Conservation (phyloP, 2,329 filamentous ascomycete species). For the Microdochium trichocladiopsis region DNA sequence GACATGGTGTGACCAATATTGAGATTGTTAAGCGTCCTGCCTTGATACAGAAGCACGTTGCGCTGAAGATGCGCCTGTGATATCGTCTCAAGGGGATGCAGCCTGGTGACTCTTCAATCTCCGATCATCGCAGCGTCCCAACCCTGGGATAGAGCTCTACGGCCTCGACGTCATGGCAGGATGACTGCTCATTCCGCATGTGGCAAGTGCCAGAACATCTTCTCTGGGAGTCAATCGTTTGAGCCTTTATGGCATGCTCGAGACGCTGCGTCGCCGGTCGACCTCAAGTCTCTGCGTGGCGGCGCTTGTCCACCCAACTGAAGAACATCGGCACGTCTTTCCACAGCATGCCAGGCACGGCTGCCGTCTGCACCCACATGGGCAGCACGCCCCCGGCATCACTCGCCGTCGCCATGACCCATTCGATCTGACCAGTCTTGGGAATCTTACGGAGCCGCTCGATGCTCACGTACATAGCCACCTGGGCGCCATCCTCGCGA, state of each 20-base stretch:
- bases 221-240: too few relatives aligned
- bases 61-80: background rate
- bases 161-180: too few relatives aligned
- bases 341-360: constrained; percentile 53
- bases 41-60: too few relatives aligned
- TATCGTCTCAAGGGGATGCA: background rate
- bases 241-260: background rate
- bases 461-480: constrained; percentile 57
- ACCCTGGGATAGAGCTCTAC: too few relatives aligned
- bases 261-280: constrained; percentile 7
- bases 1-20: too few relatives aligned
- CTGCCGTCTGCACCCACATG: constrained; percentile 56
- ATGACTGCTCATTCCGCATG: too few relatives aligned
- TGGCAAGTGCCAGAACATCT: too few relatives aligned
- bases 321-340: constrained; percentile 69
- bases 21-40: too few relatives aligned
- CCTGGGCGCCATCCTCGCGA: constrained; percentile 38
- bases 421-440: constrained; percentile 47
- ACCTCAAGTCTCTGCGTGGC: too few relatives aligned
- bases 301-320: constrained; percentile 47
- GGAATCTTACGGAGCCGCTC: constrained; percentile 49
- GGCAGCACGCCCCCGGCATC: constrained; percentile 64
- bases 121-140: background rate
- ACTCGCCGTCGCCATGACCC: constrained; percentile 72
- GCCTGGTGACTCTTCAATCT: background rate